Evolutionary conservation across 768 basidiomycete genomes (phyloP).

Genomic region (Rhodotorula graminis): DNA sequence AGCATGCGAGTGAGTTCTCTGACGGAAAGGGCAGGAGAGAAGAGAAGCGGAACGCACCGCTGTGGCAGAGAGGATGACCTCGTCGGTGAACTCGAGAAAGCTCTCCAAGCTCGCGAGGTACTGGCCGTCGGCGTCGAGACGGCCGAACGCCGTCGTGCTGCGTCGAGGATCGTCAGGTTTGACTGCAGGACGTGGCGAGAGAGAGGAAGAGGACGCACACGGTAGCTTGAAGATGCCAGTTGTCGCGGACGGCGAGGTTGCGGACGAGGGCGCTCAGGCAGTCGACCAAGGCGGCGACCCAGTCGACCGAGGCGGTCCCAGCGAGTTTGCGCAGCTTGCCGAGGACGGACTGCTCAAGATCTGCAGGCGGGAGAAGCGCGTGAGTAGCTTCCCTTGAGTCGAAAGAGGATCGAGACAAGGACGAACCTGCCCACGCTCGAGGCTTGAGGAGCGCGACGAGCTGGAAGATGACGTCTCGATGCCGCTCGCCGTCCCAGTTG

Average conservation of each 20-base stretch:
- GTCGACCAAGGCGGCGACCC: not conserved
- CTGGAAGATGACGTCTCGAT: not conserved
- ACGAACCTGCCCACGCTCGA: not conserved
- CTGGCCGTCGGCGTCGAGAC: not conserved
- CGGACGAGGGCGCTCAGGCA: not conserved
- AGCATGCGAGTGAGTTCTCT: not conserved
- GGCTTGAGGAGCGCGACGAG: conserved; percentile 16
- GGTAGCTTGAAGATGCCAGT: not conserved
- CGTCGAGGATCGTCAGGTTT: not conserved
- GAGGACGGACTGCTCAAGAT: not conserved
- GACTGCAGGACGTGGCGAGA: rapidly evolving
- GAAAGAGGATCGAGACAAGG: too few species aligned
- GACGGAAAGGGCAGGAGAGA: not conserved
- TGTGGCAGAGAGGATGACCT: not conserved
- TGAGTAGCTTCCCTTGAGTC: not conserved
- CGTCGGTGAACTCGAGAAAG: conserved; percentile 6
- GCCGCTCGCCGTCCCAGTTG: conserved; percentile 4
- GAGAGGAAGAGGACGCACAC: not conserved
- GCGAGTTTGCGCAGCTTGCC: not conserved
- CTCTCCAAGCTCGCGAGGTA: not conserved
- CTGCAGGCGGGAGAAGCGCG: not conserved
- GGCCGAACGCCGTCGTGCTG: not conserved
- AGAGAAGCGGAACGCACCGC: not conserved
- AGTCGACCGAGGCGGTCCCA: not conserved
- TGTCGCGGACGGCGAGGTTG: conserved; percentile 10